phyloP scores from a whole-genome alignment of 352 stramenopile genomes.

The Phytophthora pluvialis region DNA sequence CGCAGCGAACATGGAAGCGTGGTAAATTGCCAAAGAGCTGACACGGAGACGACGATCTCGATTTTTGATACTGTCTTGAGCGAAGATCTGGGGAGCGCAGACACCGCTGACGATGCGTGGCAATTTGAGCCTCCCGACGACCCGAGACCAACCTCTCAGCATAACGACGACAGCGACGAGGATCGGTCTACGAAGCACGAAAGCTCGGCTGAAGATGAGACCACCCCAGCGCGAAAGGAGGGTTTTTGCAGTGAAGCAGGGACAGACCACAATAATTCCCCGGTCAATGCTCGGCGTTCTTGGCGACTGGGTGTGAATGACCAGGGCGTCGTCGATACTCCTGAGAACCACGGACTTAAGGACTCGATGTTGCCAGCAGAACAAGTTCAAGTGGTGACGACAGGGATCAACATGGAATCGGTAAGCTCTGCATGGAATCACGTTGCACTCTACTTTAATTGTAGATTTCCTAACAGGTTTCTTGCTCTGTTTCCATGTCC shows the following conservation, averaged over 20 bases:
- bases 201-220: slow-evolving; percentile 14
- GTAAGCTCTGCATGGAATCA: slow-evolving; percentile 10
- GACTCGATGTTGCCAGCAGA: slow-evolving; percentile 4
- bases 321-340: neutral
- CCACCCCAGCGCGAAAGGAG: neutral
- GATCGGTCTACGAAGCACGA: slow-evolving; percentile 18
- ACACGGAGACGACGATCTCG: slow-evolving; percentile 43
- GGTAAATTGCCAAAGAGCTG: slow-evolving; percentile 30
- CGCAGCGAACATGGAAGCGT: slow-evolving; percentile 23
- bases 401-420: slow-evolving; percentile 25
- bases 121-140: slow-evolving; percentile 35
- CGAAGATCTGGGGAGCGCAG: slow-evolving; percentile 27
- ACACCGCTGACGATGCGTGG: slow-evolving; percentile 30
- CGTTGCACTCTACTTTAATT: neutral
- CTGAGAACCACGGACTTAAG: neutral
- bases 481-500: neutral
- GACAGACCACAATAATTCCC: slow-evolving; percentile 8
- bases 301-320: slow-evolving; percentile 6
- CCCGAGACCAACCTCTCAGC: slow-evolving; percentile 5
- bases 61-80: slow-evolving; percentile 29
- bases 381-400: slow-evolving; percentile 12
- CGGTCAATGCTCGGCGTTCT: slow-evolving; percentile 23
- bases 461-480: neutral
- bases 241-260: neutral
- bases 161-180: slow-evolving; percentile 21